Evolutionary conservation across 2,329 filamentous ascomycete species (phyloP).

Genomic region (Penicillium sp.): DNA sequence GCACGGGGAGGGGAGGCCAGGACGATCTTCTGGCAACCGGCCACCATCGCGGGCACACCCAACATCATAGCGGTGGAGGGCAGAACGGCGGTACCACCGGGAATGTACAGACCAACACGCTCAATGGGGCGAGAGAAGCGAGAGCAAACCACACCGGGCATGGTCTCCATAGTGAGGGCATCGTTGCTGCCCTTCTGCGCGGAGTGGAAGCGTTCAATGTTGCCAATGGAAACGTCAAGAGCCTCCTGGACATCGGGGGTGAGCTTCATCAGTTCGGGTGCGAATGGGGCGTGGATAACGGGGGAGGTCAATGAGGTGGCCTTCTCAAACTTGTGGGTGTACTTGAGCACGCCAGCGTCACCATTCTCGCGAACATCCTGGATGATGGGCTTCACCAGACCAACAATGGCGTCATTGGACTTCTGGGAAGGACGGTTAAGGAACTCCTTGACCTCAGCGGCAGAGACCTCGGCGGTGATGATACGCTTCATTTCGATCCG

Average conservation of each 20-base stretch:
- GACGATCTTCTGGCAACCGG: constrained; percentile 92
- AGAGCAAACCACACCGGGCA: constrained; percentile 94
- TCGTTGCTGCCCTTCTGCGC: constrained; percentile 80
- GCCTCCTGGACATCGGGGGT: constrained; percentile 80
- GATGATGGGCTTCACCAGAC: constrained; percentile 88
- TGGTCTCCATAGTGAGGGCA: constrained; percentile 85
- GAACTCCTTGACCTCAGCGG: constrained; percentile 67
- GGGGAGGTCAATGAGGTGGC: constrained; percentile 87
- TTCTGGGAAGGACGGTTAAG: constrained; percentile 89
- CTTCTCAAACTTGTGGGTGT: constrained; percentile 98
- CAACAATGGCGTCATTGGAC: constrained; percentile 90
- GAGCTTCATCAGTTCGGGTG: constrained; percentile 80
- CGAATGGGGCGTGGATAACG: constrained; percentile 87
- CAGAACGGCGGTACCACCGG: constrained; percentile 93
- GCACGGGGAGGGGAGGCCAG: constrained; percentile 86
- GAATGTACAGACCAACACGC: constrained; percentile 92
- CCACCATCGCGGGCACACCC: constrained; percentile 95
- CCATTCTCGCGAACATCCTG: constrained; percentile 79
- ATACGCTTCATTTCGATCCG: constrained; percentile 83
- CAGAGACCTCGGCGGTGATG: constrained; percentile 64
- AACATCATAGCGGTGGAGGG: constrained; percentile 97
- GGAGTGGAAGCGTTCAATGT: constrained; percentile 90
- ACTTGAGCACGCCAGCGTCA: constrained; percentile 84
- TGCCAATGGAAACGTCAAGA: constrained; percentile 92
- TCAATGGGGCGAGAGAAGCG: constrained; percentile 92